Conservation (phyloP, 1,284 basidiomycete genomes). For the Cutaneotrichosporon sp. region DNA sequence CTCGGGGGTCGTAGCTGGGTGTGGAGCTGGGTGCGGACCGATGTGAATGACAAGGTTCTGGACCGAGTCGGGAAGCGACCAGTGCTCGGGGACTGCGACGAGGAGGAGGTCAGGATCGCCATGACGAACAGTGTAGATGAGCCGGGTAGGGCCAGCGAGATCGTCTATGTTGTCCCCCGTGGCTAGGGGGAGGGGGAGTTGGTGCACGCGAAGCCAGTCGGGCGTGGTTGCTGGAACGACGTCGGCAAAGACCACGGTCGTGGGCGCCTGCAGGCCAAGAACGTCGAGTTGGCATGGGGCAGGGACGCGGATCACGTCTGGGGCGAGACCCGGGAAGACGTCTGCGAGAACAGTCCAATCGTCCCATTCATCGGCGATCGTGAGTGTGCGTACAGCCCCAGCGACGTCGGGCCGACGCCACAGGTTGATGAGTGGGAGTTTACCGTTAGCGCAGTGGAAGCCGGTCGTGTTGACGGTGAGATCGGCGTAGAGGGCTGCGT, state of each 20-base stretch:
- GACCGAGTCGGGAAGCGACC: not conserved
- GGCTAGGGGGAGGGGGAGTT: not conserved
- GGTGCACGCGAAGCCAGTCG: conserved; percentile 1
- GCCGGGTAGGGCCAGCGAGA: not conserved
- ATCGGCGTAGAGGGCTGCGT: not conserved
- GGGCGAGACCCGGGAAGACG: not conserved
- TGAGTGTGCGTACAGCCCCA: not conserved
- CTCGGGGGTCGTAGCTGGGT: not conserved
- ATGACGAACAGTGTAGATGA: conserved; percentile 5
- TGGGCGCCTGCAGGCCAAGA: not conserved
- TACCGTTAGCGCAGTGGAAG: not conserved
- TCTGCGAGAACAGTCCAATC: not conserved
- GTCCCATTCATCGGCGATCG: conserved; percentile 4
- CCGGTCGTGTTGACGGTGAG: not conserved
- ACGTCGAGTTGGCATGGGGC: not conserved
- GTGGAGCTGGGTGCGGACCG: not conserved
- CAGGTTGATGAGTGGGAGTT: not conserved
- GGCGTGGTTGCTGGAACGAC: not conserved
- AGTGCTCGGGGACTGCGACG: not conserved
- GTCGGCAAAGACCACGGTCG: not conserved
- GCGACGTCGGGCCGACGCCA: conserved; percentile 5
- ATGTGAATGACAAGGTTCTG: not conserved
- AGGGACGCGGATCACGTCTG: not conserved
- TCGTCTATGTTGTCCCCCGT: not conserved
- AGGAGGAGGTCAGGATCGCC: conserved; percentile 8